Evolutionary conservation across 345 rosid genomes (phyloP).

Genomic region (Eucalyptus cloeziana): DNA sequence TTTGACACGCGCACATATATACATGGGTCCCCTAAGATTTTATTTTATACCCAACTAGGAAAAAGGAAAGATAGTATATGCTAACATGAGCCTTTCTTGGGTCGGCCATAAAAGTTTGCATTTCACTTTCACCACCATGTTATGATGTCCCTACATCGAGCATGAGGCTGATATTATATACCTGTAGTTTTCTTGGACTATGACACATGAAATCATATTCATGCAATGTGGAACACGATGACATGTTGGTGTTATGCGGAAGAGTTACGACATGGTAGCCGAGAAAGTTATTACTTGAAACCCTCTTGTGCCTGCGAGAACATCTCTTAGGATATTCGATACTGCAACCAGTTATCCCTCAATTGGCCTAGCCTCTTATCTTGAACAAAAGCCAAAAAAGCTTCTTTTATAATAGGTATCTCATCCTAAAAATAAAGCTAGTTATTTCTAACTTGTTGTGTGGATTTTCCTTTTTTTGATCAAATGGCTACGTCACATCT

Average conservation of each 20-base stretch:
- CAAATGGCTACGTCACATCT: background rate
- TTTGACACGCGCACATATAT: background rate
- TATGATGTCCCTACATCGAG: background rate
- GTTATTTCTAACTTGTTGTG: background rate
- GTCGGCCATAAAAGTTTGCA: background rate
- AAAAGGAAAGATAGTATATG: background rate
- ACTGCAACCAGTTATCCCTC: background rate
- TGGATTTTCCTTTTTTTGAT: background rate
- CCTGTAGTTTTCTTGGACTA: background rate
- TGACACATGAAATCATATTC: background rate
- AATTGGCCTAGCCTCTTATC: background rate
- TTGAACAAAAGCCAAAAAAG: background rate
- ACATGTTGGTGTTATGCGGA: background rate
- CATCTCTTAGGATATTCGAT: background rate
- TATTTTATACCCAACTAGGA: background rate
- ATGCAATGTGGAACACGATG: background rate
- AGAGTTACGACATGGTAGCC: background rate
- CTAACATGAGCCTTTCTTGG: background rate
- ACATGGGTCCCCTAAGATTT: background rate
- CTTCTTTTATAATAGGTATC: background rate
- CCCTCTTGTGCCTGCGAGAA: background rate
- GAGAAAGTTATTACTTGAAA: background rate
- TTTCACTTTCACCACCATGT: background rate
- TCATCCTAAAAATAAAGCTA: background rate
- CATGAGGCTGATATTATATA: background rate